Percentiles rank a stretch among this genome's conserved stretches.
phyloP scores from a whole-genome alignment of 1,284 basidiomycete species.

The Austroboletus novae-zelandiae region DNA sequence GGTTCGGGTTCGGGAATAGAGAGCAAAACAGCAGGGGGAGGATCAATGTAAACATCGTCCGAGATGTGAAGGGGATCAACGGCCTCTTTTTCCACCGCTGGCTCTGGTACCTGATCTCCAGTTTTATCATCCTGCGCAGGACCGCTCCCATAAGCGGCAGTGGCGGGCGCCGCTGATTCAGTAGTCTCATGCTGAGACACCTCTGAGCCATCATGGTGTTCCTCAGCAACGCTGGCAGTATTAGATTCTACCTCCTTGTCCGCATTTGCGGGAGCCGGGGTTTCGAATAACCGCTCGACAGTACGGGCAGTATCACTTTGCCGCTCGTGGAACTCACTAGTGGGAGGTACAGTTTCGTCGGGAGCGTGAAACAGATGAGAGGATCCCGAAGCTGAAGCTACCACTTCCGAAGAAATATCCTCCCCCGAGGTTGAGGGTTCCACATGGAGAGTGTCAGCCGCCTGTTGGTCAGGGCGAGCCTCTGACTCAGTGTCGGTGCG shows the following conservation, averaged over 20 bases:
- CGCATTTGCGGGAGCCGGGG: slow-evolving; percentile 2
- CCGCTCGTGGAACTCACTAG: slow-evolving; percentile 23
- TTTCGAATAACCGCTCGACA: slow-evolving; percentile 6
- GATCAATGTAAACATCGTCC: slow-evolving; percentile 70
- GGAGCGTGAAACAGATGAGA: slow-evolving; percentile 5
- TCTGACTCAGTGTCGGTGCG: slow-evolving; percentile 11
- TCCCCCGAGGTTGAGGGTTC: slow-evolving; percentile 8
- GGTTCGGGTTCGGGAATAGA: slow-evolving; percentile 42
- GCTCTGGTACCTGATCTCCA: slow-evolving; percentile 9
- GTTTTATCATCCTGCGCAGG: slow-evolving; percentile 10
- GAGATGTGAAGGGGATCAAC: slow-evolving; percentile 63
- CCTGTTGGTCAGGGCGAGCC: slow-evolving; percentile 16
- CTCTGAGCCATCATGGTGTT: slow-evolving; percentile 5
- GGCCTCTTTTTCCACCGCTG: slow-evolving; percentile 7
- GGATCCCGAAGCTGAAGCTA: neutral
- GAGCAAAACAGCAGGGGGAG: slow-evolving; percentile 68
- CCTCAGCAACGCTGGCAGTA: slow-evolving; percentile 4
- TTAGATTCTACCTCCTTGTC: slow-evolving; percentile 4
- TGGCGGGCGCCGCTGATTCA: slow-evolving; percentile 3
- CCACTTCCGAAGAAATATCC: slow-evolving; percentile 5
- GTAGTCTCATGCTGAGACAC: slow-evolving; percentile 8
- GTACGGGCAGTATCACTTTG: slow-evolving; percentile 4
- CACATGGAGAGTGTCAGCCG: slow-evolving; percentile 16
- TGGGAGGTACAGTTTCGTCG: slow-evolving; percentile 3
- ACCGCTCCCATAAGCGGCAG: slow-evolving; percentile 8